phyloP scores from a whole-genome alignment of 352 stramenopile species.

The Phytopythium ostracodes region DNA sequence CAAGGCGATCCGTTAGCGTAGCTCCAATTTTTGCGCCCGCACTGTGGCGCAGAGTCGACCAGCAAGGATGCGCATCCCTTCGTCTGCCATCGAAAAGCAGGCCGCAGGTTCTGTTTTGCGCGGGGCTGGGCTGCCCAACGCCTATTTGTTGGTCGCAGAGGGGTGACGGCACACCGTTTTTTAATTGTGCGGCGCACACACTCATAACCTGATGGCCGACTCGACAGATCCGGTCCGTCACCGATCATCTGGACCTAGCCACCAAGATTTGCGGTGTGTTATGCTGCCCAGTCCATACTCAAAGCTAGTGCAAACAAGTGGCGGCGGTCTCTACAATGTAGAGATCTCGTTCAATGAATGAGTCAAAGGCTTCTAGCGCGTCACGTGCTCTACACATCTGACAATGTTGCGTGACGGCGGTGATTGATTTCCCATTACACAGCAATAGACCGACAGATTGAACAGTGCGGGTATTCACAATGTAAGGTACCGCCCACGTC shows the following conservation, averaged over 20 bases:
- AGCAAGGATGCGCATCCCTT: background rate
- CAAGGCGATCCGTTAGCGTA: background rate
- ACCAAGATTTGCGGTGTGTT: background rate
- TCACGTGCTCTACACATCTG: background rate
- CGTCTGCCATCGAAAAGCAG: background rate
- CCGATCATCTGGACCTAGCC: background rate
- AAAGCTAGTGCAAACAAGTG: too few relatives aligned
- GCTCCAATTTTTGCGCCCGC: background rate
- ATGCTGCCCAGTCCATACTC: too few relatives aligned
- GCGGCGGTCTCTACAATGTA: too few relatives aligned
- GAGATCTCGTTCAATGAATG: too few relatives aligned
- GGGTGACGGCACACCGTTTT: background rate
- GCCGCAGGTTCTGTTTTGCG: background rate
- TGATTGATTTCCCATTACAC: background rate
- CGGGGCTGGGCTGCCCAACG: background rate
- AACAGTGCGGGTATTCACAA: too few relatives aligned
- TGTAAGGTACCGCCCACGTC: background rate
- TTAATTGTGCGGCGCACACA: background rate
- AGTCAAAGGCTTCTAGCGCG: background rate
- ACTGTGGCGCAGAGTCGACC: background rate
- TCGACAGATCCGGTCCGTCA: background rate
- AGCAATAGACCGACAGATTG: too few relatives aligned
- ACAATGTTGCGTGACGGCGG: background rate
- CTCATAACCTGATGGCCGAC: background rate
- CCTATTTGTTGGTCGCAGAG: conserved; percentile 4